phyloP scores from a whole-genome alignment of 2,329 filamentous ascomycete genomes.

The Curvularia sp. region DNA sequence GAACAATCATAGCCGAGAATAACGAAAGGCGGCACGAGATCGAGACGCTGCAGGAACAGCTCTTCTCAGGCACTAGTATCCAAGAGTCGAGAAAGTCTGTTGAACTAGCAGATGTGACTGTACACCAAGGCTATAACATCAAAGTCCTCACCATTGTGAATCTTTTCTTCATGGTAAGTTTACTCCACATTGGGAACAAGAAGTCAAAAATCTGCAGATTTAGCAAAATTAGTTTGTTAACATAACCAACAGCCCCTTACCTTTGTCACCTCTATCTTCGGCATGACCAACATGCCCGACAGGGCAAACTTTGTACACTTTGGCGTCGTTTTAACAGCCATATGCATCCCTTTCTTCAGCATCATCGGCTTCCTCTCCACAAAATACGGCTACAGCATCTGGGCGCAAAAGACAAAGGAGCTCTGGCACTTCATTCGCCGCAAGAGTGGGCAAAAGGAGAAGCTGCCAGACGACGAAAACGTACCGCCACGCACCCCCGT shows the following conservation, averaged over 20 bases:
- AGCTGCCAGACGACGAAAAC: constrained; percentile 17
- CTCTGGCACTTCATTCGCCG: constrained; percentile 40
- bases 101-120: constrained; percentile 60
- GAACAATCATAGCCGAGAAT: constrained; percentile 59
- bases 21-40: constrained; percentile 64
- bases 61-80: constrained; percentile 69
- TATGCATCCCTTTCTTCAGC: constrained; percentile 57
- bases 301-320: constrained; percentile 50
- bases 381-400: constrained; percentile 50
- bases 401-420: constrained; percentile 42
- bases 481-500: constrained; percentile 18
- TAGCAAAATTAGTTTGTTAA: background rate
- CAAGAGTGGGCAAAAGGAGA: constrained; percentile 13
- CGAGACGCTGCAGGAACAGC: constrained; percentile 64
- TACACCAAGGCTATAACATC: constrained; percentile 68
- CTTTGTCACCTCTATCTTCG: constrained; percentile 67
- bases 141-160: constrained; percentile 65
- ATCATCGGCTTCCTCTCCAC: constrained; percentile 57
- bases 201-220: background rate
- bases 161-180: constrained; percentile 62
- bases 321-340: constrained; percentile 51
- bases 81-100: constrained; percentile 68
- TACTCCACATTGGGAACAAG: background rate
- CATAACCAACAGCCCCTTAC: constrained; percentile 59
- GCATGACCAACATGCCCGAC: constrained; percentile 58